Evolutionary conservation across 148 eudicot species (phyloP).

Genomic region (Rhododendron simsii): DNA sequence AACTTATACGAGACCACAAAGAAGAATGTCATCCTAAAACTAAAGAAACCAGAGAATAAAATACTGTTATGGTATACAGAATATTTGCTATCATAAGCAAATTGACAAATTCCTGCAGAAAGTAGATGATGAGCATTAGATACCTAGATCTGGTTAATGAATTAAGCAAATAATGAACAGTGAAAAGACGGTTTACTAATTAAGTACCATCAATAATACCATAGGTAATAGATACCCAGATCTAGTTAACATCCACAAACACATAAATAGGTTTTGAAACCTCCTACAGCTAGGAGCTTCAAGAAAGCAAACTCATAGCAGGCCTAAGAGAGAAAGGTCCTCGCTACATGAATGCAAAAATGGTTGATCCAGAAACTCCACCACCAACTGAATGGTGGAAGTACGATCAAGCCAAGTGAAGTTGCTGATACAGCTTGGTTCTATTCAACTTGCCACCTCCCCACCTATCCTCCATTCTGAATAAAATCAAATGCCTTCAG

Average conservation of each 20-base stretch:
- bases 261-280: not conserved
- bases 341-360: not conserved
- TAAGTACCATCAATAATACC: not conserved
- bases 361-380: not conserved
- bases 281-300: not conserved
- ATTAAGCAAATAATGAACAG: not conserved
- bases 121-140: not conserved
- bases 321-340: conserved; percentile 3
- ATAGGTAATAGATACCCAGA: not conserved
- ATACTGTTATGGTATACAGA: not conserved
- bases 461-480: not conserved
- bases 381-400: not conserved
- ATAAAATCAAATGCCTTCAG: not conserved
- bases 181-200: not conserved
- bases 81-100: not conserved
- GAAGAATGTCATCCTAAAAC: not conserved
- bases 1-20: not conserved
- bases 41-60: not conserved
- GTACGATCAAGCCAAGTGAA: not conserved
- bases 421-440: not conserved
- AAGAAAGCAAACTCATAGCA: not conserved
- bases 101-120: conserved; percentile 7
- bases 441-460: not conserved
- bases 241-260: conserved; percentile 2
- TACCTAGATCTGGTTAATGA: not conserved